A percentile compares a stretch with the other conserved stretches of the same genome.
phyloP scores from a whole-genome alignment of 805 yeast species.

The Blastobotrys peoriensis region DNA sequence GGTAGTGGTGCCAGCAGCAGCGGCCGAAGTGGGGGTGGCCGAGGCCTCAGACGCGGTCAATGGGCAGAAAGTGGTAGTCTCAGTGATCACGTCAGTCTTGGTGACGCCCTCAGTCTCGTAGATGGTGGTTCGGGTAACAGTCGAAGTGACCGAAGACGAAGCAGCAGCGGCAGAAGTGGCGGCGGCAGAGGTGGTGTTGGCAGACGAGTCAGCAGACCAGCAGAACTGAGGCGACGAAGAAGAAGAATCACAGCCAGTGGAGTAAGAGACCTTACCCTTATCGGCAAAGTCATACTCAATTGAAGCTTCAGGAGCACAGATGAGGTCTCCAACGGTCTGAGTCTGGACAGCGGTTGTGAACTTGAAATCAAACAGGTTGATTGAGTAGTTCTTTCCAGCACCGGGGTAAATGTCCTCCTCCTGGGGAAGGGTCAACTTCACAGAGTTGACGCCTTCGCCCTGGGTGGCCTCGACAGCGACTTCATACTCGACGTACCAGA shows the following conservation, averaged over 20 bases:
- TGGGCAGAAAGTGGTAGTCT: background rate
- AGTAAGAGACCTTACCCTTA: background rate
- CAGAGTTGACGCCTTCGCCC: background rate
- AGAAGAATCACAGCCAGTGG: constrained; percentile 1
- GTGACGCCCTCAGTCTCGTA: background rate
- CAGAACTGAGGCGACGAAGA: constrained; percentile 5
- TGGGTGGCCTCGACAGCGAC: background rate
- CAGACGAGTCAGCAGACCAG: constrained; percentile 5
- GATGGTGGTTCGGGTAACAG: constrained; percentile 1
- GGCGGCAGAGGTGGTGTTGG: constrained; percentile 6
- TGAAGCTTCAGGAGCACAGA: constrained; percentile 3
- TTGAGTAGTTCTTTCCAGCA: background rate
- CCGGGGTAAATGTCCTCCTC: background rate
- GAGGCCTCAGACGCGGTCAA: constrained; percentile 5
- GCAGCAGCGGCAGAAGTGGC: constrained; percentile 9
- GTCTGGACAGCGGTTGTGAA: constrained; percentile 1
- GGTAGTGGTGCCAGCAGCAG: constrained; percentile 8
- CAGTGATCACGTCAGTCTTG: constrained; percentile 1
- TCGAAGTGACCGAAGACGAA: constrained; percentile 6
- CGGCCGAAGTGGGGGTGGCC: constrained; percentile 3
- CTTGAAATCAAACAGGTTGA: constrained; percentile 3
- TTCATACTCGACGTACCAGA: background rate
- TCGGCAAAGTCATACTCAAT: background rate
- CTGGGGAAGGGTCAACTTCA: background rate
- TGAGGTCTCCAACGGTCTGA: background rate